A percentile compares a stretch with the other conserved stretches of the same genome.
phyloP scores from a whole-genome alignment of 148 eudicot species.

The Heliamphora exappendiculata region DNA sequence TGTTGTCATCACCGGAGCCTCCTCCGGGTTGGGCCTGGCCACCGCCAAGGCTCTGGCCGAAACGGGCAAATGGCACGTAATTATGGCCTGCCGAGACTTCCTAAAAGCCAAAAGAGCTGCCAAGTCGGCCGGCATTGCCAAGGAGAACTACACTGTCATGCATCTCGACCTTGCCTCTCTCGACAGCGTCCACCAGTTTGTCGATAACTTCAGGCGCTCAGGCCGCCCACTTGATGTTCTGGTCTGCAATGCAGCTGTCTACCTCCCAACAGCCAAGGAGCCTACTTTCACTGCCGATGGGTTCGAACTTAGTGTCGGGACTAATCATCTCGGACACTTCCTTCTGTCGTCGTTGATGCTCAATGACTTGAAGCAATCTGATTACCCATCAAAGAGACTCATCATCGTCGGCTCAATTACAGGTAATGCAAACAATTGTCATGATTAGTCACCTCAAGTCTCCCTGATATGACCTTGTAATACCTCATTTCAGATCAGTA shows the following conservation, averaged over 20 bases:
- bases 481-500: too few relatives aligned
- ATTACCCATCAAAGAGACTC: slow-evolving; percentile 60
- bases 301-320: slow-evolving; percentile 85
- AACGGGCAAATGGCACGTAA: slow-evolving; percentile 82
- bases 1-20: slow-evolving; percentile 88
- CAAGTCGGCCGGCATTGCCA: slow-evolving; percentile 63
- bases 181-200: slow-evolving; percentile 85
- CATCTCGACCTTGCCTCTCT: slow-evolving; percentile 87
- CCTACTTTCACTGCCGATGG: slow-evolving; percentile 79
- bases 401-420: slow-evolving; percentile 91
- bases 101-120: slow-evolving; percentile 87
- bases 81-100: slow-evolving; percentile 90
- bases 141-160: slow-evolving; percentile 72
- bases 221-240: slow-evolving; percentile 67
- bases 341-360: slow-evolving; percentile 62
- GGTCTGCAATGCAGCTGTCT: slow-evolving; percentile 88
- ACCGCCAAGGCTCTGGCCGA: slow-evolving; percentile 86
- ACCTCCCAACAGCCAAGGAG: slow-evolving; percentile 68
- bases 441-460: not conserved
- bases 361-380: slow-evolving; percentile 63
- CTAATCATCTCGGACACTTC: slow-evolving; percentile 86
- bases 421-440: slow-evolving; percentile 30
- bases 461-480: too few relatives aligned
- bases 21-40: slow-evolving; percentile 86
- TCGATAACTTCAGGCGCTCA: slow-evolving; percentile 57